Evolutionary conservation across 441 rosid genomes (phyloP), one percentile per base, ranked within the genome.

Genomic region (Erysimum pusillum): DNA sequence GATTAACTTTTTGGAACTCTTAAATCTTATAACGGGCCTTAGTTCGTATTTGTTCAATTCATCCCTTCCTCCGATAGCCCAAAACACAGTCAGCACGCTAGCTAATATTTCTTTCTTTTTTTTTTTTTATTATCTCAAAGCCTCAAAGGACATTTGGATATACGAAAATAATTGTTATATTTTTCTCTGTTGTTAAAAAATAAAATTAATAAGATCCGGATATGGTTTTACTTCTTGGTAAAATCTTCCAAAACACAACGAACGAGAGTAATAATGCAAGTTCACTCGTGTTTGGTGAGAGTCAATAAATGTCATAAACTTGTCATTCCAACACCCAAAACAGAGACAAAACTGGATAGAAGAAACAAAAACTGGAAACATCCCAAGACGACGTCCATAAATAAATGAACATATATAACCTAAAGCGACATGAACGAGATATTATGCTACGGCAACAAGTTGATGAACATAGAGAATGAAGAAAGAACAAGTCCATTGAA

Each of bases 331-430:
- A 15, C 15, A 36, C 44, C 38, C 41, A 15, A 38, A 69, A 39
- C 35, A 34, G 35, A 58, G 35, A 58, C 32, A 71, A 52, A 62
- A 69, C 56, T 69, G 48, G 58, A 54, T 68, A 2, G 7, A 32
- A 22, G 42, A 48, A 48, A 59, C 36, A 18, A 62, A 61, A 69
- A 25, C 71, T 56, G 31, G 65, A 22, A 44, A 44, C 51, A 70
- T 71, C 67, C 28, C 34, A 64, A 70, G 22, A 31, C 4, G 25
- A 38, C 17, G 62, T 71, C 73, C 69, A 72, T 14, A 41, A 63
- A 71, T 10, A 72, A 71, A 77, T 72, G 58, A 72, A 66, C 77
- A 64, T 71, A 77, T 71, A 59, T 70, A 41, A 49, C 66, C 80
- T 59, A 63, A 44, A 31, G 73, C 31, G 63, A 79, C 31, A 56